phyloP scores from a whole-genome alignment of 169 alveolate species.

The Plasmodium knowlesi region DNA sequence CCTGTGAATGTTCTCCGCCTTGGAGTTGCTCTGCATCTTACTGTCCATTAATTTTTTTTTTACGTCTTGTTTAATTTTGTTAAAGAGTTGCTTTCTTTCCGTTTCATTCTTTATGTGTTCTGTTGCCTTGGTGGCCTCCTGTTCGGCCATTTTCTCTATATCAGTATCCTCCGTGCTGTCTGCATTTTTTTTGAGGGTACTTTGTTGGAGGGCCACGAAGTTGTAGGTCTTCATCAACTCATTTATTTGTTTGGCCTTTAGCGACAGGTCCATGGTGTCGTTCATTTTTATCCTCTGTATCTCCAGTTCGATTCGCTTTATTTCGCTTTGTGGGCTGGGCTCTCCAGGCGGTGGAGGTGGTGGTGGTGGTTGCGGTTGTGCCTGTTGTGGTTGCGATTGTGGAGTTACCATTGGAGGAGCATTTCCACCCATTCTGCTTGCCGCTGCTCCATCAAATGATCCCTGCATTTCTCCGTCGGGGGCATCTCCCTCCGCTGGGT shows the following conservation, averaged over 20 bases:
- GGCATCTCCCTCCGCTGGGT: slow-evolving; percentile 8
- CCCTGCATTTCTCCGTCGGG: slow-evolving; percentile 75
- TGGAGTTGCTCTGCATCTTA: slow-evolving; percentile 11
- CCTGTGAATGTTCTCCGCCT: slow-evolving; percentile 42
- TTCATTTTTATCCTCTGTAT: slow-evolving; percentile 61
- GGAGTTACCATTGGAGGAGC: background rate
- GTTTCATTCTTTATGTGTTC: slow-evolving; percentile 45
- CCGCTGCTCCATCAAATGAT: background rate
- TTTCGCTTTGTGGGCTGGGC: background rate
- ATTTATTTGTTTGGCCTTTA: slow-evolving; percentile 42
- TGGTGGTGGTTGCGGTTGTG: background rate
- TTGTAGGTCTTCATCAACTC: slow-evolving; percentile 52
- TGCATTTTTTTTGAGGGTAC: background rate
- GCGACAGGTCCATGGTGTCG: slow-evolving; percentile 46
- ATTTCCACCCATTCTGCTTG: background rate
- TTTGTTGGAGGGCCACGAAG: slow-evolving; percentile 19
- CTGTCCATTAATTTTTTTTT: slow-evolving; percentile 29
- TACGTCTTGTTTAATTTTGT: slow-evolving; percentile 57
- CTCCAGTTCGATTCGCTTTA: slow-evolving; percentile 38
- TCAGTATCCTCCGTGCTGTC: slow-evolving; percentile 1
- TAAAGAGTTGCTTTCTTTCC: slow-evolving; percentile 62
- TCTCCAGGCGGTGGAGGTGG: background rate
- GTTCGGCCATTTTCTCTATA: slow-evolving; percentile 46
- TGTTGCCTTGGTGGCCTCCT: slow-evolving; percentile 34
- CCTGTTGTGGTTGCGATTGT: background rate